Percentiles rank a stretch among this genome's conserved stretches.
These are phyloP conservation scores for Triticum dicoccoides DNA, from an alignment of 176 grass and related monocot genomes.

Conservation along the genomic window DNA sequence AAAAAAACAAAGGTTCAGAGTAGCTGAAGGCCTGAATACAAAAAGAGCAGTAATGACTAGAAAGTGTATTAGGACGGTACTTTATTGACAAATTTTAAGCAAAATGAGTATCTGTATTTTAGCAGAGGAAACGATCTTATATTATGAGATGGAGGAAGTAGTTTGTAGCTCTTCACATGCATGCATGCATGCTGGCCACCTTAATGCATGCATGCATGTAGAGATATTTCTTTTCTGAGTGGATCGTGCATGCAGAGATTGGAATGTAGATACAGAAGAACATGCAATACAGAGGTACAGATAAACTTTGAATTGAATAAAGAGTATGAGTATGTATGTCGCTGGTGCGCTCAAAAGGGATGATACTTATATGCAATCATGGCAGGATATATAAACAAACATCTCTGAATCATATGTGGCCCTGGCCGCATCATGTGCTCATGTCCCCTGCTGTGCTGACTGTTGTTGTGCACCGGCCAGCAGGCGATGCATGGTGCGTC, in stretches of 20 bases:
- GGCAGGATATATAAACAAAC: neutral
- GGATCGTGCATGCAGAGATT: neutral
- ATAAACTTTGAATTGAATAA: neutral
- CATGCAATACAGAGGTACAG: neutral
- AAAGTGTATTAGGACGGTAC: too few relatives aligned
- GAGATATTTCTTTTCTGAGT: too few relatives aligned
- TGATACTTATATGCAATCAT: neutral
- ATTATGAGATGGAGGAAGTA: too few relatives aligned
- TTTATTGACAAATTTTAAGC: too few relatives aligned
- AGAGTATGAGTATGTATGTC: neutral
- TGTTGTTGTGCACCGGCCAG: too few relatives aligned
- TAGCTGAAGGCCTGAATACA: neutral
- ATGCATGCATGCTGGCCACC: neutral
- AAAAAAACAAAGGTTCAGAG: too few relatives aligned
- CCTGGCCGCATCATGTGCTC: slow-evolving; percentile 25
- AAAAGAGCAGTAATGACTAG: neutral
- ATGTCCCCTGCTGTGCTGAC: slow-evolving; percentile 14
- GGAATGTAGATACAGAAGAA: neutral
- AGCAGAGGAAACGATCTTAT: neutral
- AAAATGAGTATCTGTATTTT: neutral
- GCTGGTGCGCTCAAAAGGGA: slow-evolving; percentile 2
- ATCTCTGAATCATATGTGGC: neutral
- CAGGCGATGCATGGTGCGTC: slow-evolving; percentile 6
- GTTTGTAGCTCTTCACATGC: neutral
- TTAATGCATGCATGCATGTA: neutral